Base-by-base conservation (phyloP, 2,329 filamentous ascomycete species). In the Aspergillus phoenicis region DNA sequence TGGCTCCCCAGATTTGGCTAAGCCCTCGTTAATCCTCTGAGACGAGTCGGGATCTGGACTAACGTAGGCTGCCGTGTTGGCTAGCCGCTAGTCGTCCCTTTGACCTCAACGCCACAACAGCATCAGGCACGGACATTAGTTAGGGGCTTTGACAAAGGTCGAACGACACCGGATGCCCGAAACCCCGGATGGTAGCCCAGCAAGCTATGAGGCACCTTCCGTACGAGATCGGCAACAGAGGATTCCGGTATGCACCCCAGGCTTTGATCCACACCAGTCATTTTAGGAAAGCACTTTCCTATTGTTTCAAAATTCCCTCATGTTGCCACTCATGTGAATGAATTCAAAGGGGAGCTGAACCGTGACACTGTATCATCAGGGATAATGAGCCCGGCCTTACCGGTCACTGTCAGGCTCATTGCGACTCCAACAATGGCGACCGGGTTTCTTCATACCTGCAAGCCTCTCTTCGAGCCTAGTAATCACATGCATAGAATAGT, bases 121-220 rank as follows among this genome's bases (percentile, higher is more conserved):
- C 26, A 28, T 28, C 26, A 51, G 20, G 47, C 33, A 36, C 33
- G 11, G 33, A 36, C 47, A 26, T n/a, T 22, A 26, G 20, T 22
- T 7, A 6, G 22, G 4, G 45, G 45, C 22, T 22, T 48, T 8
- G 45, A 48, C 45, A 41, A 2, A 24, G 15, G 53, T 56, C 53
- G 53, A 56, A 56, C 53, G 38, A 56, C 30, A 24, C 53, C 53
- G 53, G 53, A 56, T 56, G 41, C n/a, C 39, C 4, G 26, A 33
- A 11, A 24, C 39, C 39, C 53, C 30, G 24, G 24, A 10, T 15
- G 4, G 13, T n/a, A 10, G 20, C 22, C n/a, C 17, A 22, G 41
- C 24, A 13, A 36, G 33, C 33, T 36, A 36, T 11, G 5, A 36
- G 20, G 20, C 41, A 24, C 20, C 20, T 45, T 43, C 39, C 17